phyloP scores from a whole-genome alignment of 2,329 filamentous ascomycete genomes.

The Geosmithia morbida region DNA sequence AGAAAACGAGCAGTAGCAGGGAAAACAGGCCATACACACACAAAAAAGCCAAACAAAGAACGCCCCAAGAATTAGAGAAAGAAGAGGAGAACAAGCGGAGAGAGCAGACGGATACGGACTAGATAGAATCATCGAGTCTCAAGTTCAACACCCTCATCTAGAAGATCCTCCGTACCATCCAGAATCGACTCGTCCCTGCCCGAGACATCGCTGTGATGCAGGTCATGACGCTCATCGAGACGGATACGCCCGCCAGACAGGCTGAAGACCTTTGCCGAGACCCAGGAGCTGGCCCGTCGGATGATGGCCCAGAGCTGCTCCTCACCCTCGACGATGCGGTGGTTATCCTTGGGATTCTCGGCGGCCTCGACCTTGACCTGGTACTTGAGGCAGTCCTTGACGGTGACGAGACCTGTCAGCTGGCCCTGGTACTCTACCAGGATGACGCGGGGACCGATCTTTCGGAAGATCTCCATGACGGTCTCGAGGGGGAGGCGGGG shows the following conservation, averaged over 20 bases:
- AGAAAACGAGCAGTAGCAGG: too few relatives aligned
- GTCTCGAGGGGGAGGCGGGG: slow-evolving; percentile 87
- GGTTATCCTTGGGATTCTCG: slow-evolving; percentile 54
- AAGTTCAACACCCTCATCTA: slow-evolving; percentile 27
- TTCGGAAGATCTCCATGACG: slow-evolving; percentile 97
- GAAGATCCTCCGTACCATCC: slow-evolving; percentile 25
- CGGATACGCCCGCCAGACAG: slow-evolving; percentile 41
- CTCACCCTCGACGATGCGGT: slow-evolving; percentile 39
- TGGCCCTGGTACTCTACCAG: slow-evolving; percentile 81
- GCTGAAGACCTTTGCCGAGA: slow-evolving; percentile 37
- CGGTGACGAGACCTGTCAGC: slow-evolving; percentile 74
- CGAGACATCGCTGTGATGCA: slow-evolving; percentile 16
- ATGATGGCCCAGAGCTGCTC: slow-evolving; percentile 51
- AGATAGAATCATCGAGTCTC: slow-evolving; percentile 15
- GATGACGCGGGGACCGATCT: slow-evolving; percentile 89
- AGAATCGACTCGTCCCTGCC: slow-evolving; percentile 24
- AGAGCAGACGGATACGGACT: neutral
- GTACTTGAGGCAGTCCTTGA: slow-evolving; percentile 94
- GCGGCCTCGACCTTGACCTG: slow-evolving; percentile 91
- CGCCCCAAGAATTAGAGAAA: too few relatives aligned
- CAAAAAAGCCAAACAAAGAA: too few relatives aligned
- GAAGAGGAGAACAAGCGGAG: too few relatives aligned
- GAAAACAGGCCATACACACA: too few relatives aligned
- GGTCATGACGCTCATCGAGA: slow-evolving; percentile 20
- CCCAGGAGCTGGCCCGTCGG: slow-evolving; percentile 38